Conservation (phyloP, 495 filamentous ascomycete species). For the Halenospora varia region DNA sequence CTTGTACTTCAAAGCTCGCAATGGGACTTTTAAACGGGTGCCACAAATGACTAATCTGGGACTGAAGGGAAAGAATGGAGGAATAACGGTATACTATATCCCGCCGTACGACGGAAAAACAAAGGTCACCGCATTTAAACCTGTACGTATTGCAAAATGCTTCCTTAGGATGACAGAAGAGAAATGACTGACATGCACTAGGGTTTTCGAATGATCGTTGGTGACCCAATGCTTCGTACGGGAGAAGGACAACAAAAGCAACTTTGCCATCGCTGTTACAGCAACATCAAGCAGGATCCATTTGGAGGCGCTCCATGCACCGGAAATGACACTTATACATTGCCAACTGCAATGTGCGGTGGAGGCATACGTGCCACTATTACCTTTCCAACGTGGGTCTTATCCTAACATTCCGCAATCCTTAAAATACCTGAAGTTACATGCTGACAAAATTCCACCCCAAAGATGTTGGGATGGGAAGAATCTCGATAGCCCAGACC, state of each 20-base stretch:
- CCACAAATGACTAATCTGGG: conserved; percentile 54
- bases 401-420: too few species aligned
- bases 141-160: background rate
- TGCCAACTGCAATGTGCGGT: conserved; percentile 51
- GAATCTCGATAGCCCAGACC: conserved; percentile 47
- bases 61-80: conserved; percentile 47
- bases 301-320: conserved; percentile 4
- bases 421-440: background rate
- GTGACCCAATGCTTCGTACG: conserved; percentile 48
- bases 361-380: conserved; percentile 68
- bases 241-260: conserved; percentile 32
- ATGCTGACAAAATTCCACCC: background rate
- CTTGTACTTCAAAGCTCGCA: conserved; percentile 31
- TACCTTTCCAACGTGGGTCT: conserved; percentile 65
- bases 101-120: background rate
- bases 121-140: background rate
- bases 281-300: conserved; percentile 22
- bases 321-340: conserved; percentile 41
- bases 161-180: too few species aligned
- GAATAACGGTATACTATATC: background rate
- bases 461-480: conserved; percentile 74
- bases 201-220: conserved; percentile 74
- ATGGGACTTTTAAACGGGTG: conserved; percentile 41
- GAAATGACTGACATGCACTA: conserved; percentile 8
- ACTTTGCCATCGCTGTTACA: conserved; percentile 43